A percentile compares a stretch with the other conserved stretches of the same genome.
Conservation (phyloP, 805 yeast species). For the Hanseniaspora pseudoguilliermondii region DNA sequence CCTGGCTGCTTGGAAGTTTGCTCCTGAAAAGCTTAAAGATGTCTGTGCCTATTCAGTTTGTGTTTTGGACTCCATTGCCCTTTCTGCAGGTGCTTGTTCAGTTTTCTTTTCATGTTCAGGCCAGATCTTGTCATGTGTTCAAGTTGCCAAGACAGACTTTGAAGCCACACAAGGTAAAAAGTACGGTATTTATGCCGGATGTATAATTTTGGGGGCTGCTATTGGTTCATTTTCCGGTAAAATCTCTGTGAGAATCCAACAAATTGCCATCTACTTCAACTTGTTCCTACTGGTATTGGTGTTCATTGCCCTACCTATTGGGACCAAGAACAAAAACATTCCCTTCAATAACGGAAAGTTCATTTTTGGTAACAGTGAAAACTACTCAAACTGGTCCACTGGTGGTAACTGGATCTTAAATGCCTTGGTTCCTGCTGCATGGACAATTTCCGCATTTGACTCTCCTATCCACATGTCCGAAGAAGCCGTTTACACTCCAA, state of each 20-base stretch:
- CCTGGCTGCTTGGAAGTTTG: slow-evolving; percentile 54
- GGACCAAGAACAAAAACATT: slow-evolving; percentile 30
- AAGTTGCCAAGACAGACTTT: slow-evolving; percentile 39
- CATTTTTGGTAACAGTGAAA: slow-evolving; percentile 43
- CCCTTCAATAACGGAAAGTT: slow-evolving; percentile 38
- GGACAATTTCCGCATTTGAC: slow-evolving; percentile 68
- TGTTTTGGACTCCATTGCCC: slow-evolving; percentile 52
- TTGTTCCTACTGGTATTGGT: slow-evolving; percentile 40
- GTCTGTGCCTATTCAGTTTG: slow-evolving; percentile 54
- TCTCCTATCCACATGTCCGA: slow-evolving; percentile 63
- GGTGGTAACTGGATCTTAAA: slow-evolving; percentile 45
- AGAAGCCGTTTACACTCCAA: slow-evolving; percentile 47
- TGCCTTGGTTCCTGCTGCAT: slow-evolving; percentile 52
- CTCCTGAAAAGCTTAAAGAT: slow-evolving; percentile 41
- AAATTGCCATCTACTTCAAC: slow-evolving; percentile 45
- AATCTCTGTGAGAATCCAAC: slow-evolving; percentile 45
- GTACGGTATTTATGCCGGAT: slow-evolving; percentile 57
- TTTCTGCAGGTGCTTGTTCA: slow-evolving; percentile 54
- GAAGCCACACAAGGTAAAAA: slow-evolving; percentile 39
- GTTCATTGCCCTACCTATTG: slow-evolving; percentile 54
- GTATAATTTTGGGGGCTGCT: slow-evolving; percentile 39
- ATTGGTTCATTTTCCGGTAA: slow-evolving; percentile 47
- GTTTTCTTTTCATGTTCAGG: slow-evolving; percentile 57
- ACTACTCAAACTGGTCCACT: slow-evolving; percentile 41
- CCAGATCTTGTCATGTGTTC: slow-evolving; percentile 46